Conservation (phyloP, 768 basidiomycete genomes). For the Trametopsis cervina region DNA sequence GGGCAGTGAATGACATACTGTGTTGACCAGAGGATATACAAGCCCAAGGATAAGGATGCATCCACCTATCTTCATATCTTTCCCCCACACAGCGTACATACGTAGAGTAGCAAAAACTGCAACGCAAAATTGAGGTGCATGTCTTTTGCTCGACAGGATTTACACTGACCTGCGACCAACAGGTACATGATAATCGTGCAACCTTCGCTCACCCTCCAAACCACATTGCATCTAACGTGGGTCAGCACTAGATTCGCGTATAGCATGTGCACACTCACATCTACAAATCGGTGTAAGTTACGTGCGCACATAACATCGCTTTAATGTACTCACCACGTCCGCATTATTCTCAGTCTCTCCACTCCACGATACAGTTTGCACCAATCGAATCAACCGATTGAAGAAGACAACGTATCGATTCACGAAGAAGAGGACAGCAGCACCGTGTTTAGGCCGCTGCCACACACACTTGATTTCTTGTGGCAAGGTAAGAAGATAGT, state of each 20-base stretch:
- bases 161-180: constrained; percentile 1
- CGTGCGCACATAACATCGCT: neutral
- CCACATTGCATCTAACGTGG: neutral
- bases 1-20: neutral
- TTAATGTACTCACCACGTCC: neutral
- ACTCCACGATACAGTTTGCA: constrained; percentile 2
- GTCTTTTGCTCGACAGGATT: neutral
- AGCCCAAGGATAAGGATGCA: neutral
- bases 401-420: constrained; percentile 7
- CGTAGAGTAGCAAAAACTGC: constrained; percentile 2
- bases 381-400: neutral
- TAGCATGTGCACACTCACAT: neutral
- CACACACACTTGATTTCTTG: constrained; percentile 7
- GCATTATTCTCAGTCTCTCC: neutral
- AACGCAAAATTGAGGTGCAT: no score
- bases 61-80: neutral
- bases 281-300: neutral
- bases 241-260: no score
- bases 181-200: constrained; percentile 6
- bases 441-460: constrained; percentile 1
- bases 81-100: constrained; percentile 5
- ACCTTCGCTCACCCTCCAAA: constrained; percentile 3
- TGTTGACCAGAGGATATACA: constrained; percentile 4
- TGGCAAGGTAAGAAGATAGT: constrained; percentile 8
- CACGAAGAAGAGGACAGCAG: constrained; percentile 4